Percentiles rank a stretch among this genome's conserved stretches.
phyloP scores from a whole-genome alignment of 371 early-diverging fungal genomes.

The Mortierella sp. region DNA sequence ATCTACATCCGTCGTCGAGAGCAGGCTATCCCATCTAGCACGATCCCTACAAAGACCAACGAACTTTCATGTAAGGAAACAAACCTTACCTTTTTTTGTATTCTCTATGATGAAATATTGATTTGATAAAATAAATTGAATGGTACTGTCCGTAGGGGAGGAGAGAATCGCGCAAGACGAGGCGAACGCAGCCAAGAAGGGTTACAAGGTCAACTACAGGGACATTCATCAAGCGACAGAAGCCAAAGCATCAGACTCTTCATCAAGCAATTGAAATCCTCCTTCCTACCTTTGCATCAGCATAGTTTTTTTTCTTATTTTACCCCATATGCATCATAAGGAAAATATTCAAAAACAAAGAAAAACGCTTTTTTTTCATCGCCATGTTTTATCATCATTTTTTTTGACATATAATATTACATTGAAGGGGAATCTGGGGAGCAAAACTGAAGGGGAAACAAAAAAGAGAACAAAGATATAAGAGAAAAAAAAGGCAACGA shows the following conservation, averaged over 20 bases:
- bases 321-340: too few relatives aligned
- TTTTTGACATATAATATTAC: too few relatives aligned
- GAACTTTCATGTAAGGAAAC: conserved; percentile 43
- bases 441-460: too few relatives aligned
- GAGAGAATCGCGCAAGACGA: conserved; percentile 45
- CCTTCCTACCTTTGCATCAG: too few relatives aligned
- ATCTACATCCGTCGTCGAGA: conserved; percentile 46
- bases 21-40: conserved; percentile 22
- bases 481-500: conserved; percentile 1
- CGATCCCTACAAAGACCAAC: conserved; percentile 20
- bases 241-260: conserved; percentile 3
- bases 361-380: too few relatives aligned
- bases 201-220: conserved; percentile 48
- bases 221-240: conserved; percentile 29
- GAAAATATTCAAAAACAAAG: too few relatives aligned
- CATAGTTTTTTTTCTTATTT: too few relatives aligned
- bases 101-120: background rate
- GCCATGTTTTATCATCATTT: too few relatives aligned
- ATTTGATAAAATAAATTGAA: background rate
- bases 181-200: conserved; percentile 54
- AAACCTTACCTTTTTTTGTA: conserved; percentile 4
- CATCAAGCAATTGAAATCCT: background rate
- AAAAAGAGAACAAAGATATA: conserved; percentile 2
- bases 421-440: too few relatives aligned
- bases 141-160: conserved; percentile 30